Evolutionary conservation across 108 stramenopile genomes (phyloP).

Genomic region (Phaeodactylum tricornutum): DNA sequence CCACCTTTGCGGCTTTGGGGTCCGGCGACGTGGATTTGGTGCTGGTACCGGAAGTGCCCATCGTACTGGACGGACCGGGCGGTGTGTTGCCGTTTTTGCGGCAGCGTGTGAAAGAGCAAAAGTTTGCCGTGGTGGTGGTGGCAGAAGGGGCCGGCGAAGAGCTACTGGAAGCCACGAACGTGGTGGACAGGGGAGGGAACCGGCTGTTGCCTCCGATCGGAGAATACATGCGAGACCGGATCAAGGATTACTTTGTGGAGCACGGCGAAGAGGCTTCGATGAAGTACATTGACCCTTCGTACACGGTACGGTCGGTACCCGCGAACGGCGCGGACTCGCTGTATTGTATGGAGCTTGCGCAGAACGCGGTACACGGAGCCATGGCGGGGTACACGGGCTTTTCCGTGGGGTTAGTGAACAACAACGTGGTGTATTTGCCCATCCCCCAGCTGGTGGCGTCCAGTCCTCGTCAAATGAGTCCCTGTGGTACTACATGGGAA

Average conservation of each 20-base stretch:
- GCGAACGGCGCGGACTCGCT: slow-evolving; percentile 78
- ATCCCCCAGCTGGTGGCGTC: slow-evolving; percentile 59
- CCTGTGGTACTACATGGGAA: slow-evolving; percentile 69
- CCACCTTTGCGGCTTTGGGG: slow-evolving; percentile 70
- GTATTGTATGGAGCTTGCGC: slow-evolving; percentile 84
- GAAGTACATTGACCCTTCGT: slow-evolving; percentile 86
- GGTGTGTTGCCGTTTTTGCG: slow-evolving; percentile 68
- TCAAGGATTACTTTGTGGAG: slow-evolving; percentile 11
- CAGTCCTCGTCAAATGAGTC: slow-evolving; percentile 54
- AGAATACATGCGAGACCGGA: slow-evolving; percentile 14
- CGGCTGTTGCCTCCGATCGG: slow-evolving; percentile 12
- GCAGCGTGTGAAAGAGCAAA: slow-evolving; percentile 27
- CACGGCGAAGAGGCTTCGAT: slow-evolving; percentile 33
- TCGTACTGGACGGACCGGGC: slow-evolving; percentile 63
- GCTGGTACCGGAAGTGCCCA: slow-evolving; percentile 81
- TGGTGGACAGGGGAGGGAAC: slow-evolving; percentile 21
- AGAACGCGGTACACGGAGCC: slow-evolving; percentile 87
- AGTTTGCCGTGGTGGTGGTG: slow-evolving; percentile 30
- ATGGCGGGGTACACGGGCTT: slow-evolving; percentile 87
- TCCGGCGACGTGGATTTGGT: slow-evolving; percentile 78
- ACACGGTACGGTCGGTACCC: slow-evolving; percentile 80
- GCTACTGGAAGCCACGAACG: slow-evolving; percentile 10
- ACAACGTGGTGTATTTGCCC: slow-evolving; percentile 61
- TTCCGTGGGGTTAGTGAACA: slow-evolving; percentile 73
- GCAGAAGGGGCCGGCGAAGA: slow-evolving; percentile 41